Percentiles rank a stretch among this genome's conserved stretches.
Evolutionary conservation across 2,329 filamentous ascomycete species (phyloP).

Genomic region (Cladosporium velox): DNA sequence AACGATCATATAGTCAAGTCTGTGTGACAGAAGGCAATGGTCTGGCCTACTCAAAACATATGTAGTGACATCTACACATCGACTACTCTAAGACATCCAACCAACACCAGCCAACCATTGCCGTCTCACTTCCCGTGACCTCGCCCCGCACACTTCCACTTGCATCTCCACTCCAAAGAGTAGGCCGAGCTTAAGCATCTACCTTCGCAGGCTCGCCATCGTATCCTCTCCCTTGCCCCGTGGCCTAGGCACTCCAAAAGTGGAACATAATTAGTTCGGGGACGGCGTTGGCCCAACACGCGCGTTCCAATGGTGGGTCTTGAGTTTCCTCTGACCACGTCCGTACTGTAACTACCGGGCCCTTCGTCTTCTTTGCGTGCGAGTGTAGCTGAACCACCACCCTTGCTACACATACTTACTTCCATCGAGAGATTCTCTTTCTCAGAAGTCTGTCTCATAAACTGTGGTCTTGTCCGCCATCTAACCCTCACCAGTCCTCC

Average conservation of each 20-base stretch:
- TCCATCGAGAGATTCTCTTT: too few relatives aligned
- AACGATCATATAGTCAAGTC: not conserved
- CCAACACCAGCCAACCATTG: not conserved
- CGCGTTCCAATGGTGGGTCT: constrained; percentile 19
- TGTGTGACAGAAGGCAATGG: not conserved
- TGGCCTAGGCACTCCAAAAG: not conserved
- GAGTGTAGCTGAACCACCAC: not conserved
- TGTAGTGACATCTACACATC: not conserved
- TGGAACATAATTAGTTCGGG: not conserved
- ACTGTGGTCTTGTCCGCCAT: not conserved
- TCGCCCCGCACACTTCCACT: constrained; percentile 2
- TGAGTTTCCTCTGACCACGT: constrained; percentile 13
- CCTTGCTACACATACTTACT: not conserved
- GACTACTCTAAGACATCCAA: not conserved
- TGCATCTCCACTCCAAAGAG: not conserved
- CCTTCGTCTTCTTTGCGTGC: not conserved
- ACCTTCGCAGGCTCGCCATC: not conserved
- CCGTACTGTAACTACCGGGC: not conserved
- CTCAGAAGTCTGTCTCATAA: not conserved
- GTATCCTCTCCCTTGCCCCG: constrained; percentile 14
- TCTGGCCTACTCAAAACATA: too few relatives aligned
- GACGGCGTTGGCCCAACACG: not conserved
- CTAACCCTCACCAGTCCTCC: constrained; percentile 10
- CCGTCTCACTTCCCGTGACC: not conserved
- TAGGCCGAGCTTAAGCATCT: constrained; percentile 3